Base-by-base conservation (phyloP, 1,284 basidiomycete genomes). In the Sanghuangporus sanghuang region DNA sequence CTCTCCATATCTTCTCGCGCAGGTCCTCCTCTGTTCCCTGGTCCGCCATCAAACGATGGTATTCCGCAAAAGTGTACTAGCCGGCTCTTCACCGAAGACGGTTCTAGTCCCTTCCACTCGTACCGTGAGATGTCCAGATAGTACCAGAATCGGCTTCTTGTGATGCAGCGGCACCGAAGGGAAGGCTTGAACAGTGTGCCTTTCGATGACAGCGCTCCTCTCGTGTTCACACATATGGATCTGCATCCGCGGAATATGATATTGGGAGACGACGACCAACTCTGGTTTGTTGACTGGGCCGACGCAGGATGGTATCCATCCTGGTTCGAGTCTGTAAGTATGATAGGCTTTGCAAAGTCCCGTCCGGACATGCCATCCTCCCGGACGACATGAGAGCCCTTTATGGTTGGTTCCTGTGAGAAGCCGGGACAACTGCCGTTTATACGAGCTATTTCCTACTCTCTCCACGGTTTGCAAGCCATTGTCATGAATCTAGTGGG, bases 201-300 rank as follows among this genome's bases (percentile, higher is more conserved):
- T 14, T 72, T 73, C 59, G 71, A 71, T 66, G 66, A 68, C 49
- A 68, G 68, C 9, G 64, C 57, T 38, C 72, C 71, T 1, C 67
- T 76, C 7, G 73, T 75, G 6, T 66, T 74, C 53, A 68, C 67
- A 1, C 74, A 75, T 57, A 59, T 65, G 1, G 72, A 75, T 59
- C 62, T 76, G 16, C 58, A 59, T 40, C 64, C 69, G 63, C 65
- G 69, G 38, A 71, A 75, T 59, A 60, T 75, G 49, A 62, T 72
- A n/a, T 44, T 75, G 35, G 70, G 67, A 3, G 57, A 67, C 1
- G 70, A 74, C 40, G 69, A 70, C 6, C 56, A 52, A 9, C 52
- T 75, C 3, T 76, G 72, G 71, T 52, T 76, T 11, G 64, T 76
- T 16, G 72, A 74, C 63, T 75, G 71, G 68, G 71, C 59, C 1